Conservation (phyloP, 2,329 filamentous ascomycete genomes). For the Aspergillus transmontanensis region DNA sequence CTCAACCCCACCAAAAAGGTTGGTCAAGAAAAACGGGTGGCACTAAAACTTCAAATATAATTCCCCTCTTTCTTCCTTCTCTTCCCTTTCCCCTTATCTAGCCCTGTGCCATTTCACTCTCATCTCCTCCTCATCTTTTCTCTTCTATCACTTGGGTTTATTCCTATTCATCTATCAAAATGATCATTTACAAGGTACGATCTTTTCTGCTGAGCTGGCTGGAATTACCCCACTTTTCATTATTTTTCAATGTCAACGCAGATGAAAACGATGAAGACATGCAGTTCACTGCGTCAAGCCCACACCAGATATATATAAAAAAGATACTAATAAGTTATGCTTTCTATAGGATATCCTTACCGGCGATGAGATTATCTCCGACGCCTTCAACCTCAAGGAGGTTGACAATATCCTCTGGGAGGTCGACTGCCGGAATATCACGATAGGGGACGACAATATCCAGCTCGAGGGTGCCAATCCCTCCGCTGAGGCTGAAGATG, state of each 20-base stretch:
- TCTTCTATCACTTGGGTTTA: slow-evolving; percentile 31
- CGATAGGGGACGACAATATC: slow-evolving; percentile 66
- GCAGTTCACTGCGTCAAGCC: not conserved
- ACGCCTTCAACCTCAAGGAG: slow-evolving; percentile 84
- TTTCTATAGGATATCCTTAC: slow-evolving; percentile 75
- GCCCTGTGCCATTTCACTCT: not conserved
- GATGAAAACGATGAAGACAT: not conserved
- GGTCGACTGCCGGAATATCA: slow-evolving; percentile 89
- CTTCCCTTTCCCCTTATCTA: not conserved
- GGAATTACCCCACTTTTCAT: not conserved
- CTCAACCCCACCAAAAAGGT: slow-evolving; percentile 23
- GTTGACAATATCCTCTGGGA: slow-evolving; percentile 82
- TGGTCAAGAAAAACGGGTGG: slow-evolving; percentile 13
- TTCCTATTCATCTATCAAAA: slow-evolving; percentile 53
- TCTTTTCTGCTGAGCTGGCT: not conserved
- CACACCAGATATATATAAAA: not conserved
- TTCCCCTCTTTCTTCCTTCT: slow-evolving; percentile 26
- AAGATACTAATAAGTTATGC: slow-evolving; percentile 14
- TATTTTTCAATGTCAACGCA: not conserved
- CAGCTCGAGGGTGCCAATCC: slow-evolving; percentile 79
- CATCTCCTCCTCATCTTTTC: slow-evolving; percentile 26
- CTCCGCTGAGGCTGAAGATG: slow-evolving; percentile 84
- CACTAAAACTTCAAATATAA: slow-evolving; percentile 33
- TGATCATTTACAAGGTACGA: slow-evolving; percentile 73
- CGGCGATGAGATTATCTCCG: slow-evolving; percentile 94